These are phyloP conservation scores for Cryptococcus floricola DNA, from an alignment of 1,284 basidiomycete species.

Conservation along the genomic window DNA sequence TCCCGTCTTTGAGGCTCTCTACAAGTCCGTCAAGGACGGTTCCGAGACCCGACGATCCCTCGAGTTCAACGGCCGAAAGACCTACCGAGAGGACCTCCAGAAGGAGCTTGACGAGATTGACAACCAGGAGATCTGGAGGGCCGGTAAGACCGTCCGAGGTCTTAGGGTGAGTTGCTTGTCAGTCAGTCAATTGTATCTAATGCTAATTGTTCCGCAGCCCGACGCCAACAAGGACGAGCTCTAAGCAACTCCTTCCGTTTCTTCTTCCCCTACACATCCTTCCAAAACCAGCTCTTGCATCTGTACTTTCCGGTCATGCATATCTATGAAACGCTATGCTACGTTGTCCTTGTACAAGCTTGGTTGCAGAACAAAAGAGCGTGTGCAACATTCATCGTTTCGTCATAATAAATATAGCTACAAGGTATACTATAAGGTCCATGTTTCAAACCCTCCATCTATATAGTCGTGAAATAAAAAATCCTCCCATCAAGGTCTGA, in stretches of 20 bases:
- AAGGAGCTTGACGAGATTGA: conserved; percentile 94
- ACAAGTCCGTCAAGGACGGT: conserved; percentile 90
- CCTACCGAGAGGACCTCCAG: conserved; percentile 90
- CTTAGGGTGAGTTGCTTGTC: conserved; percentile 39
- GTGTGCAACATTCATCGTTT: background rate
- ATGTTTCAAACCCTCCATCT: background rate
- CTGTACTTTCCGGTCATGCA: conserved; percentile 8
- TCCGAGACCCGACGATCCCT: conserved; percentile 95
- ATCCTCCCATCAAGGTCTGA: background rate
- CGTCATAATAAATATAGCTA: conserved; percentile 1
- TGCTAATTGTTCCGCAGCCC: conserved; percentile 22
- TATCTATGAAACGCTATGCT: background rate
- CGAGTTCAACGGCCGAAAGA: conserved; percentile 88
- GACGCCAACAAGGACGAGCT: conserved; percentile 45
- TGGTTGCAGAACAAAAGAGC: background rate
- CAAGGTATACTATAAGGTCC: background rate
- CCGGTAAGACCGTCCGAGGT: conserved; percentile 61
- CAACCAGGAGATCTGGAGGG: conserved; percentile 86
- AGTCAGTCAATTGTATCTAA: background rate
- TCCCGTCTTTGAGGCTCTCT: conserved; percentile 89
- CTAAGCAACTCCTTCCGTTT: conserved; percentile 20
- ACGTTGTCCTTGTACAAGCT: background rate
- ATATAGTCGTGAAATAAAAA: background rate
- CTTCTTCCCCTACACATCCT: background rate
- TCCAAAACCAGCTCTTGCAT: background rate